Evolutionary conservation across 495 filamentous ascomycete species (phyloP), one percentile per base, ranked within the genome.

Genomic region (Usnea hakonensis): DNA sequence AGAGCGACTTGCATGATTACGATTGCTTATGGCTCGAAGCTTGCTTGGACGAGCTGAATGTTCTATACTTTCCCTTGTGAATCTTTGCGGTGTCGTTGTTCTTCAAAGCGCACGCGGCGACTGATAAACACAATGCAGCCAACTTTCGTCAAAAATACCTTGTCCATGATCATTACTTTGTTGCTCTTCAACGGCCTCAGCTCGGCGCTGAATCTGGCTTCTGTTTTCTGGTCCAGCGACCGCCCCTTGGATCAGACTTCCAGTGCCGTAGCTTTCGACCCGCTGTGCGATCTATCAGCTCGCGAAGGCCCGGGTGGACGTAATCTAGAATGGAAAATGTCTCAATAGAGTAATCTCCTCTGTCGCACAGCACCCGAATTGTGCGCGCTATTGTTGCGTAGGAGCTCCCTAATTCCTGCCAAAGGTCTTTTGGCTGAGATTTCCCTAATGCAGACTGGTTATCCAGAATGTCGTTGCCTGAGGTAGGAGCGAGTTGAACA

Each of bases 371-470:
- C 1, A 17, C 10, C 36, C 3, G 2, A 33, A 32, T 28, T 2
- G 13, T 14, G 0, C 19, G 0, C 14, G 44, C 35, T 19, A 65
- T n/a, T 7, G 1, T 19, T 9, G 1, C 1, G 9, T 57, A 57
- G 14, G 32, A 36, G 13, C 7, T 11, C 6, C 57, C 52, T 7
- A 65, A 32, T n/a, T 65, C 64, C 21, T 19, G 38, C 58, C 64
- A 58, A 5, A 62, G 40, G 41, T 65, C 64, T n/a, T 26, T n/a
- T 5, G 38, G 33, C n/a, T 62, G 53, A 46, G 40, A 62, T 17
- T 54, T 57, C 14, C 38, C 36, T 35, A 52, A 17, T 14, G 21
- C 30, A 13, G 28, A 16, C 21, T 13, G 37, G 26, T 57, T 28
- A 44, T 60, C 57, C 10, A 61, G 44, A 0, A 54, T 11, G 2